Evolutionary conservation across 805 yeast species (phyloP).

Genomic region (Pichia sporocuriosa): DNA sequence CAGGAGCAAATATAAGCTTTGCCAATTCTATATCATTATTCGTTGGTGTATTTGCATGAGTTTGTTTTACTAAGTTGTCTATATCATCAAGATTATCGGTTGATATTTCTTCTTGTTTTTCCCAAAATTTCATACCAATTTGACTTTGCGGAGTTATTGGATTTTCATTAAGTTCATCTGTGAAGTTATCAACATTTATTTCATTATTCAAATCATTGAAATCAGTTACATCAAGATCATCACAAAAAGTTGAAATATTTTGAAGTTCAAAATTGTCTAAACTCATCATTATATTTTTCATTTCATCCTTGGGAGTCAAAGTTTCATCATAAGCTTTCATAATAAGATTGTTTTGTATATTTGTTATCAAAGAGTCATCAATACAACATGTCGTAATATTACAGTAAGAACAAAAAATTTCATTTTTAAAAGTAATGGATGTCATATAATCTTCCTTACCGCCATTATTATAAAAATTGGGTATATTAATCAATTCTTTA

Average conservation of each 20-base stretch:
- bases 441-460: too few species aligned
- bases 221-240: too few species aligned
- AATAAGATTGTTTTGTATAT: background rate
- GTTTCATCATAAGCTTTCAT: background rate
- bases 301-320: conserved; percentile 4
- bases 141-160: conserved; percentile 24
- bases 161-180: background rate
- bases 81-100: background rate
- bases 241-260: background rate
- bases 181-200: background rate
- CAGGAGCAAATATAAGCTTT: conserved; percentile 23
- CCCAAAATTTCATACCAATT: conserved; percentile 19
- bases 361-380: background rate
- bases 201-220: background rate
- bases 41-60: background rate
- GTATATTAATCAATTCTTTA: conserved; percentile 18
- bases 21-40: conserved; percentile 13
- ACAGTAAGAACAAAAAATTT: conserved; percentile 15
- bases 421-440: background rate
- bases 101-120: conserved; percentile 3
- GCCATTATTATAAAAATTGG: background rate
- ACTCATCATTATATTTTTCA: conserved; percentile 2
- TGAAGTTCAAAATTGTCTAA: conserved; percentile 3
- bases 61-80: background rate
- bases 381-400: background rate